Conservation (phyloP, 805 yeast species). For the Ogataea nakhonphanomensis region DNA sequence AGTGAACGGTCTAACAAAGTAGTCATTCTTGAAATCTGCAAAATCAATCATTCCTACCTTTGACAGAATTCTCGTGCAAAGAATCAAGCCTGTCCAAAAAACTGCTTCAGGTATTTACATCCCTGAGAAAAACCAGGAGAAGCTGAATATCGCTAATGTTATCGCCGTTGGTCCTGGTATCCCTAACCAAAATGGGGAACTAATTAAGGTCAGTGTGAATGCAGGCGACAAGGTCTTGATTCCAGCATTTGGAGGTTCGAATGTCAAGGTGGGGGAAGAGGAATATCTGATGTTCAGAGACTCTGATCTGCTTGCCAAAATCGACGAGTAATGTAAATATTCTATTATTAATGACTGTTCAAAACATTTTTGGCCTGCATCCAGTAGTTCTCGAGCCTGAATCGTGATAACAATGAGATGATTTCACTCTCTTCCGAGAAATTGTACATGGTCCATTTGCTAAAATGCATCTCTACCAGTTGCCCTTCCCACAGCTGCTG, state of each 20-base stretch:
- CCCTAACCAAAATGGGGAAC: constrained; percentile 63
- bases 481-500: constrained; percentile 70
- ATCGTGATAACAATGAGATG: constrained; percentile 43
- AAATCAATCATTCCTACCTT: constrained; percentile 87
- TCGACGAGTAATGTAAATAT: constrained; percentile 44
- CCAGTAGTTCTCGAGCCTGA: constrained; percentile 61
- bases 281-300: constrained; percentile 69
- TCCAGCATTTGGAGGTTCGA: constrained; percentile 91
- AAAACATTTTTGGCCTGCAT: constrained; percentile 32
- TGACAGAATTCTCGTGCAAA: constrained; percentile 96
- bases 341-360: not conserved
- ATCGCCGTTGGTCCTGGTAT: constrained; percentile 93
- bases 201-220: constrained; percentile 69
- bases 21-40: constrained; percentile 70
- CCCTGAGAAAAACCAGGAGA: constrained; percentile 95
- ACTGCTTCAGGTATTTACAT: constrained; percentile 92
- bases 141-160: constrained; percentile 88
- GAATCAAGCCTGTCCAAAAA: constrained; percentile 85
- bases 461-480: constrained; percentile 49
- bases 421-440: constrained; percentile 52
- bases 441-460: constrained; percentile 64
- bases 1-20: constrained; percentile 4
- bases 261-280: constrained; percentile 77
- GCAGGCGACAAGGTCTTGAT: constrained; percentile 93
- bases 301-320: constrained; percentile 91